These are phyloP conservation scores for Camellia japonica DNA, from an alignment of 148 eudicot species.

Conservation along the genomic window DNA sequence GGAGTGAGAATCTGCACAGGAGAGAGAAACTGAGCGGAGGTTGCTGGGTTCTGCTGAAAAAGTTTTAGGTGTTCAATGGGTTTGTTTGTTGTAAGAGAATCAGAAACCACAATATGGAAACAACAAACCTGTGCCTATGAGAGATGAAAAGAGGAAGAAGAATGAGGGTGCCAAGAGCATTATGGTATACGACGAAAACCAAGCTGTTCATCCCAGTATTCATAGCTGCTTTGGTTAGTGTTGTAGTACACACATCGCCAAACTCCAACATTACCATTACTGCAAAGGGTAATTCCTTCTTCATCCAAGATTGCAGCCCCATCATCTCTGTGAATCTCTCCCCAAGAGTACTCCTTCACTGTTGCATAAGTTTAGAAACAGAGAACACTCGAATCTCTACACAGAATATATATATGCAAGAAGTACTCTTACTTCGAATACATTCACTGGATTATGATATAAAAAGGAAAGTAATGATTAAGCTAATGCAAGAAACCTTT, in stretches of 20 bases:
- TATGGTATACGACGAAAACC: constrained; percentile 55
- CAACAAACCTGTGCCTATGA: constrained; percentile 32
- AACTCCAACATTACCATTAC: constrained; percentile 51
- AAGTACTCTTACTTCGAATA: too few species aligned
- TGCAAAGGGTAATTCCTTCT: constrained; percentile 33
- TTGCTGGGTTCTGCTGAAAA: constrained; percentile 30
- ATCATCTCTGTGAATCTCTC: constrained; percentile 6
- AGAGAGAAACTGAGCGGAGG: constrained; percentile 49
- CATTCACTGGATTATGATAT: too few species aligned
- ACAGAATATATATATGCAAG: too few species aligned
- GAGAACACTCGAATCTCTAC: too few species aligned
- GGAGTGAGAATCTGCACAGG: constrained; percentile 46
- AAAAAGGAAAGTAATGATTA: too few species aligned
- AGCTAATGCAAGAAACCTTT: too few species aligned
- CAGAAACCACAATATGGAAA: not conserved
- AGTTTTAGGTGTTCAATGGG: not conserved
- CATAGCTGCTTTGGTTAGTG: constrained; percentile 65
- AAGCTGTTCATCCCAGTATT: constrained; percentile 50
- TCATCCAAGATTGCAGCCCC: constrained; percentile 14
- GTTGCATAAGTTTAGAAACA: too few species aligned
- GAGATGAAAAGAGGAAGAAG: constrained; percentile 38
- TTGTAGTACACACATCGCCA: constrained; percentile 42
- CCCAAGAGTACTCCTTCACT: not conserved
- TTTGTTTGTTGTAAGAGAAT: not conserved
- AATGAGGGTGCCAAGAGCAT: constrained; percentile 50